These are phyloP conservation scores for Talaromyces wortmannii DNA, from an alignment of 495 filamentous ascomycete species.

Conservation along the genomic window DNA sequence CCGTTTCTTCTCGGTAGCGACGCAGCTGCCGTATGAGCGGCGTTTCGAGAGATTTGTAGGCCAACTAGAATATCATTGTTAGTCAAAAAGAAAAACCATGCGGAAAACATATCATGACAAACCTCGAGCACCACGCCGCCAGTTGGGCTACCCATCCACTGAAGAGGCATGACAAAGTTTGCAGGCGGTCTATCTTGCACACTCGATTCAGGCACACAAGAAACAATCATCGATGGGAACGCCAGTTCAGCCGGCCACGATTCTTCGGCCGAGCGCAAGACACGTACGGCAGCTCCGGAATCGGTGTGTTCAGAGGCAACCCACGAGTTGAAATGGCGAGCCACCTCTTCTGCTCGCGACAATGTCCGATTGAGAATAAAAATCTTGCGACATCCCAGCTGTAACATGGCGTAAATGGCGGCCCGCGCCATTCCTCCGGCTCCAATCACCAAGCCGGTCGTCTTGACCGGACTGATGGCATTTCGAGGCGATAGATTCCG, in stretches of 20 bases:
- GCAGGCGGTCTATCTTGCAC: constrained; percentile 56
- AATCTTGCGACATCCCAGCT: constrained; percentile 71
- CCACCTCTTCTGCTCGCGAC: constrained; percentile 56
- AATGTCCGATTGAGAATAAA: constrained; percentile 70
- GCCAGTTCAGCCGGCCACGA: constrained; percentile 59
- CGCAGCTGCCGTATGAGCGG: constrained; percentile 63
- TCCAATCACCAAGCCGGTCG: constrained; percentile 67
- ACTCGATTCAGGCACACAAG: constrained; percentile 66
- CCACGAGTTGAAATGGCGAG: constrained; percentile 63
- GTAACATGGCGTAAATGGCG: constrained; percentile 72
- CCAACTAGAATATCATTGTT: constrained; percentile 39
- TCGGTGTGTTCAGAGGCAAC: constrained; percentile 32
- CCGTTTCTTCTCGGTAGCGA: constrained; percentile 48
- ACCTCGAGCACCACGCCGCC: constrained; percentile 77
- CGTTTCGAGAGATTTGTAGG: constrained; percentile 68
- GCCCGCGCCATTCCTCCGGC: constrained; percentile 79
- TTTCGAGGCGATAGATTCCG: constrained; percentile 76
- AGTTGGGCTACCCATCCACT: constrained; percentile 70
- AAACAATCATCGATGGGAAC: constrained; percentile 68
- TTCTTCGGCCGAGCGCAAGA: constrained; percentile 50
- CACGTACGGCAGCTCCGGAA: constrained; percentile 47
- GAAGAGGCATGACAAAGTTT: constrained; percentile 66
- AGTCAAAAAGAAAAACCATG: constrained; percentile 2
- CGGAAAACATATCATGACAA: not conserved
- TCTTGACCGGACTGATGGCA: constrained; percentile 58